phyloP scores from a whole-genome alignment of 192 early-diverging fungal genomes.

The Coemansia sp. region DNA sequence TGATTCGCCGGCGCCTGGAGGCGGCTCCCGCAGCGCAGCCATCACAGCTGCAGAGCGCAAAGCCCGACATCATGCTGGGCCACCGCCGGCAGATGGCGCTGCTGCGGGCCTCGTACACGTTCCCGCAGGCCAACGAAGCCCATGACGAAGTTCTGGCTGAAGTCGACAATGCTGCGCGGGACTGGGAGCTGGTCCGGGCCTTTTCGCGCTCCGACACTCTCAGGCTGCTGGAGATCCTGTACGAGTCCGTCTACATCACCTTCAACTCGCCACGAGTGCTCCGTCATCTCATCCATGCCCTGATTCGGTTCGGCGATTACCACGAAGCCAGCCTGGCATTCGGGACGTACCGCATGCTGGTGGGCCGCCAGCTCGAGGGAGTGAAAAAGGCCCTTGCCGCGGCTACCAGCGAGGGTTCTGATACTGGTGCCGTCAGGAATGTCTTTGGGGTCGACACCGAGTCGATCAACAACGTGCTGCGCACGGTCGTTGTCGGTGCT shows the following conservation, averaged over 20 bases:
- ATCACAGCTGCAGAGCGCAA: neutral
- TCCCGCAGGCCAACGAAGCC: slow-evolving; percentile 58
- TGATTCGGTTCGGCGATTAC: slow-evolving; percentile 62
- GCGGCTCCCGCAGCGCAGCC: slow-evolving; percentile 16
- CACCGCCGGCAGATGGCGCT: slow-evolving; percentile 59
- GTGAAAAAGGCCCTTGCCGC: slow-evolving; percentile 15
- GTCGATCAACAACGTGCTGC: slow-evolving; percentile 18
- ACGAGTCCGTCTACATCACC: slow-evolving; percentile 57
- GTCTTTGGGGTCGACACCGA: slow-evolving; percentile 9
- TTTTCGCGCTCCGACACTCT: slow-evolving; percentile 51
- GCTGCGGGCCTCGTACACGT: slow-evolving; percentile 49
- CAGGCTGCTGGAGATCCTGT: slow-evolving; percentile 56
- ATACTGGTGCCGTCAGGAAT: neutral
- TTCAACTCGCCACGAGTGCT: slow-evolving; percentile 66
- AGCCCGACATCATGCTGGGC: slow-evolving; percentile 43
- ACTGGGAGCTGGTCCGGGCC: slow-evolving; percentile 53
- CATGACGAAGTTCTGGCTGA: slow-evolving; percentile 56
- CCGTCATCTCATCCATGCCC: slow-evolving; percentile 56
- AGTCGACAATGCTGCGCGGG: slow-evolving; percentile 57
- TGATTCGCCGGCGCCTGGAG: slow-evolving; percentile 32
- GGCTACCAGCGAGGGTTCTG: slow-evolving; percentile 5
- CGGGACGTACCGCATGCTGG: slow-evolving; percentile 55
- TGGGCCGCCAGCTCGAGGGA: slow-evolving; percentile 43
- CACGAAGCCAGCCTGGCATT: slow-evolving; percentile 70
- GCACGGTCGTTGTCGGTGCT: slow-evolving; percentile 40